These are phyloP conservation scores for Talaromyces rugulosus DNA, from an alignment of 2,329 filamentous ascomycete species.

Conservation along the genomic window DNA sequence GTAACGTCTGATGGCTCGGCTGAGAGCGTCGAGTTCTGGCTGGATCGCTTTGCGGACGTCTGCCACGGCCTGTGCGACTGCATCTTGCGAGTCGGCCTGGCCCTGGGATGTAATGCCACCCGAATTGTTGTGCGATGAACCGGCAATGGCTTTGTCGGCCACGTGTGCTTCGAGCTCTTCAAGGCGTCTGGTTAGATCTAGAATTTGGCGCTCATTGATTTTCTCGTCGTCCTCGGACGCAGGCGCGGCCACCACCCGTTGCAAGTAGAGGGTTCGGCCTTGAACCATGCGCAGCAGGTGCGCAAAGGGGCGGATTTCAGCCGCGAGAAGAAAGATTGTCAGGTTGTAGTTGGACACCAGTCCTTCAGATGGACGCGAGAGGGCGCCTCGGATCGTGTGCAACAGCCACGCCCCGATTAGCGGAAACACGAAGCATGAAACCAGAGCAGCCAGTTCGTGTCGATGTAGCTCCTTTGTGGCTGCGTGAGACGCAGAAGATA, in stretches of 20 bases:
- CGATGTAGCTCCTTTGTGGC: slow-evolving; percentile 63
- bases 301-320: slow-evolving; percentile 77
- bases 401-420: slow-evolving; percentile 76
- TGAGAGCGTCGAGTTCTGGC: slow-evolving; percentile 81
- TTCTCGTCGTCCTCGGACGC: slow-evolving; percentile 19
- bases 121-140: slow-evolving; percentile 19
- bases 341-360: slow-evolving; percentile 91
- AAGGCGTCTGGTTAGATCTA: slow-evolving; percentile 61
- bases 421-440: slow-evolving; percentile 75
- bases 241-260: slow-evolving; percentile 57
- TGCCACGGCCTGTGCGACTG: slow-evolving; percentile 36
- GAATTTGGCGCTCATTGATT: slow-evolving; percentile 33
- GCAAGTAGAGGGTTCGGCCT: slow-evolving; percentile 73
- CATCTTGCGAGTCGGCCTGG: slow-evolving; percentile 1
- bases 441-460: slow-evolving; percentile 70
- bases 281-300: slow-evolving; percentile 79
- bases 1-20: slow-evolving; percentile 81
- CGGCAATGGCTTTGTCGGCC: slow-evolving; percentile 31
- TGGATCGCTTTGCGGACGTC: slow-evolving; percentile 65
- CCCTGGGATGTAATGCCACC: background rate
- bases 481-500: slow-evolving; percentile 24
- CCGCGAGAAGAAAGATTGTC: slow-evolving; percentile 80
- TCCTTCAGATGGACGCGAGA: slow-evolving; percentile 78
- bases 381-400: slow-evolving; percentile 72
- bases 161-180: slow-evolving; percentile 64